Evolutionary conservation across 495 filamentous ascomycete species (phyloP).

Genomic region (Penicillium parvum): DNA sequence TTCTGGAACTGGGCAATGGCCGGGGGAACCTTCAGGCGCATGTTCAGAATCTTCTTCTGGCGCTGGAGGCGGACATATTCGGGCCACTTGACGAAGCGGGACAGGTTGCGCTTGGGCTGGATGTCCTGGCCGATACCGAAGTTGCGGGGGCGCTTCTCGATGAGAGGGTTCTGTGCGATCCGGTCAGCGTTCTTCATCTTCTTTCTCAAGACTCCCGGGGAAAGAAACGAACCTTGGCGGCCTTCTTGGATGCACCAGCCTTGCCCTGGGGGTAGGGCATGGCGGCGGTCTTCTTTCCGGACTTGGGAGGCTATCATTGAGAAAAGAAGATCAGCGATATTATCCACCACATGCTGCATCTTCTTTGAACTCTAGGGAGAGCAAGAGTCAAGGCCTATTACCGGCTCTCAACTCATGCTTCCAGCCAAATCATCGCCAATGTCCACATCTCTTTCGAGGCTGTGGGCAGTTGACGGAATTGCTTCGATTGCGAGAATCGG

Average conservation of each 20-base stretch:
- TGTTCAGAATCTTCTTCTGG: slow-evolving; percentile 98
- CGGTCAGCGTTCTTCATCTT: slow-evolving; percentile 18
- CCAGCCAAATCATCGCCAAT: slow-evolving; percentile 80
- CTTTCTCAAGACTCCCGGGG: slow-evolving; percentile 13
- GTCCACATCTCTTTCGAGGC: slow-evolving; percentile 34
- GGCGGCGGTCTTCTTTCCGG: slow-evolving; percentile 91
- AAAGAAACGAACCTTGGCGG: slow-evolving; percentile 73
- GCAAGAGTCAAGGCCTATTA: slow-evolving; percentile 52
- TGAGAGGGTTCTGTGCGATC: slow-evolving; percentile 82
- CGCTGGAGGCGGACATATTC: slow-evolving; percentile 98
- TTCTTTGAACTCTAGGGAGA: slow-evolving; percentile 93
- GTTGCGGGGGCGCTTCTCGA: slow-evolving; percentile 96
- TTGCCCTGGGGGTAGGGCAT: slow-evolving; percentile 93
- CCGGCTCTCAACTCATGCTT: slow-evolving; percentile 56
- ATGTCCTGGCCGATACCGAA: slow-evolving; percentile 99
- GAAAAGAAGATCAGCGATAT: slow-evolving; percentile 90
- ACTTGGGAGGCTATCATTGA: slow-evolving; percentile 99
- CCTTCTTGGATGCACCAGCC: slow-evolving; percentile 89
- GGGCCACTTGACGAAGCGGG: slow-evolving; percentile 99
- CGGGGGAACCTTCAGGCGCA: slow-evolving; percentile 97
- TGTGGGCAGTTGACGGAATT: slow-evolving; percentile 37
- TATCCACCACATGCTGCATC: slow-evolving; percentile 70
- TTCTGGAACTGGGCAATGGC: slow-evolving; percentile 97
- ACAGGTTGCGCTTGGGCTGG: slow-evolving; percentile 95
- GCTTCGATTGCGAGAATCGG: slow-evolving; percentile 37